Base-by-base conservation (phyloP, 306 rosid genomes). In the Quercus gilva region DNA sequence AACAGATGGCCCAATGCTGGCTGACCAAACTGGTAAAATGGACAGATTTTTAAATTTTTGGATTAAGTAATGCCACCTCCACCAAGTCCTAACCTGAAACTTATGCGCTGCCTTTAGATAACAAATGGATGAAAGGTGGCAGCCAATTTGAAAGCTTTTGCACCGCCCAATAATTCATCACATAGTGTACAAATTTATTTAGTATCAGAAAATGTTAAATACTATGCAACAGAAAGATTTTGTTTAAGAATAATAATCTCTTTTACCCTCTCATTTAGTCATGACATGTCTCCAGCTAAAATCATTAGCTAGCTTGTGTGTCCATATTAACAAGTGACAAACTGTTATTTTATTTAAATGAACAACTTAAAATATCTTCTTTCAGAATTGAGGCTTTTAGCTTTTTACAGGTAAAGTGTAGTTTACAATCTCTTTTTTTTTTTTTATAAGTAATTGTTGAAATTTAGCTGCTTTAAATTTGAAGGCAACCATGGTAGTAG, bases 401-500 rank as follows among this genome's bases (percentile, higher is more conserved):
- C 23, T 57, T 57, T 57, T 57, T 23, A 57, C 63, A 57, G 20
- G 26, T 7, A 41, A 6, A 37, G 45, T 41, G 45, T 8, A 41
- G 8, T 41, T 41, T 41, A 41, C 45, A 41, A 41, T 41, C 8
- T 5, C 8, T 37, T 37, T 41, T 41, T 37, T 37, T 6, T 37
- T 7, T 2, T 7, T 0, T 2, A 8, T 6, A 37, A 7, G 45
- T 8, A 41, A 41, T 41, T 41, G 45, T 41, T 2, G 4, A 17
- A 63, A 80, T 88, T 45, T 88, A 28, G 85, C 92, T 86, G 83
- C 85, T 69, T 68, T 60, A 68, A 88, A 86, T 88, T 88, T 82
- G 90, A 78, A 84, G 86, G 73, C 77, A 79, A 73, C 84, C 63
- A 72, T n/a, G 43, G 13, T 49, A 18, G 19, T n/a, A 31, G 23